A percentile compares a stretch with the other conserved stretches of the same genome.
Conservation (phyloP, 306 rosid species). For the Medicago truncatula region MtrunA17r5.0-ANR NC_053045.1:10866001-10866500, state of each 20-base stretch:
- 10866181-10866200: no score
- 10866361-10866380: not conserved
- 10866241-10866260: no score
- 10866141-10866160: no score
- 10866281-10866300: no score
- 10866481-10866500: not conserved
- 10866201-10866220: no score
- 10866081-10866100: fast-evolving
- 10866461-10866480: not conserved
- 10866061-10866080: not conserved
- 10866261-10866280: no score
- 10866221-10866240: no score
- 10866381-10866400: not conserved
- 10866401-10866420: not conserved
- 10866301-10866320: not conserved
- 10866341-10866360: not conserved
- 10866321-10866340: fast-evolving
- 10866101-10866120: not conserved
- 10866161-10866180: no score
- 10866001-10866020: not conserved
- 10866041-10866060: not conserved
- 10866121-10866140: no score
- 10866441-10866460: not conserved
- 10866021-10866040: not conserved
- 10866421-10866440: not conserved